A percentile compares a stretch with the other conserved stretches of the same genome.
Evolutionary conservation across 148 eudicot species (phyloP).

Genomic region (Limonium bicolor): DNA sequence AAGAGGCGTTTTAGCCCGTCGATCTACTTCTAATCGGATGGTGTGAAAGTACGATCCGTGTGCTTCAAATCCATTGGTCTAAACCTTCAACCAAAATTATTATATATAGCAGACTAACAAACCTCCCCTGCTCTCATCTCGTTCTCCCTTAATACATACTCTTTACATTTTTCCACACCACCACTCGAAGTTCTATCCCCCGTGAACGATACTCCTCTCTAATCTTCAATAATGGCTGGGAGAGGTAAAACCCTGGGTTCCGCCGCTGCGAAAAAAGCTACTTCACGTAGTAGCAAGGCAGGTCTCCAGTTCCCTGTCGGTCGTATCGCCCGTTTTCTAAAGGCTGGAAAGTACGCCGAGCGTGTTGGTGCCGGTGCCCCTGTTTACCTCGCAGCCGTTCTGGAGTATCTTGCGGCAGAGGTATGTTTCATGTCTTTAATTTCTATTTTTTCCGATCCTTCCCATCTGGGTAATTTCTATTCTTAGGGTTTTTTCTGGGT

Average conservation of each 20-base stretch:
- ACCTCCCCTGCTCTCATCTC: conserved; percentile 9
- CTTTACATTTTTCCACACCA: conserved; percentile 12
- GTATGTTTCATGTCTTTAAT: conserved; percentile 8
- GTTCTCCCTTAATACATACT: conserved; percentile 18
- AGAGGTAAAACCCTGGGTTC: conserved; percentile 77
- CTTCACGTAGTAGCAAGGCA: conserved; percentile 70
- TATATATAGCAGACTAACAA: too few relatives aligned
- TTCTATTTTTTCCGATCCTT: neutral
- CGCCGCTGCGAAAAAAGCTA: conserved; percentile 61
- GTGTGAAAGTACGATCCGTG: conserved; percentile 19
- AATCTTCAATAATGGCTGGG: conserved; percentile 36
- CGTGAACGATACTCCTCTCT: neutral
- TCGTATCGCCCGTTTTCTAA: conserved; percentile 66
- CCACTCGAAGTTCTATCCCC: neutral
- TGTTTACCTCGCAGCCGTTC: conserved; percentile 78
- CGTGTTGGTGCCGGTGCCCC: conserved; percentile 94
- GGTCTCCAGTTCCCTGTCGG: conserved; percentile 86
- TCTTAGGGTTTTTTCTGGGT: neutral
- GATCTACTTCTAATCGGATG: conserved; percentile 24
- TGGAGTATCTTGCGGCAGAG: conserved; percentile 88
- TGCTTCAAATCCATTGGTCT: too few relatives aligned
- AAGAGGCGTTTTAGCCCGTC: too few relatives aligned
- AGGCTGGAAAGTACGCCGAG: conserved; percentile 84
- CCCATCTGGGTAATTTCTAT: neutral
- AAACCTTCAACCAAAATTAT: too few relatives aligned